phyloP scores from a whole-genome alignment of 1,284 basidiomycete genomes.

The Malassezia brasiliensis region DNA sequence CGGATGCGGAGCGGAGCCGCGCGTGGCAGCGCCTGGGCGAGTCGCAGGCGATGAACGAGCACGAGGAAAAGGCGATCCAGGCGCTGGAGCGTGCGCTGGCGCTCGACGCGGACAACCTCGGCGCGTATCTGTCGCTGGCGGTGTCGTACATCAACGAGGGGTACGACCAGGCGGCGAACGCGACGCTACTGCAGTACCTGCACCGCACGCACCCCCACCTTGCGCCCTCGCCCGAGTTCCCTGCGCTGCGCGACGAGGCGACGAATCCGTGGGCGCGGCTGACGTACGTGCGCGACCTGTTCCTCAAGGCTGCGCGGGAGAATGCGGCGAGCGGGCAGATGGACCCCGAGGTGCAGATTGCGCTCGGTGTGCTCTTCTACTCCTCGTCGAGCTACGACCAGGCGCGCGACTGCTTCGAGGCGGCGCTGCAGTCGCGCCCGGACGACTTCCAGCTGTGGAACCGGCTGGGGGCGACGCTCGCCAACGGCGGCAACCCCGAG shows the following conservation, averaged over 20 bases:
- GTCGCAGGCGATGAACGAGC: conserved; percentile 89
- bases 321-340: conserved; percentile 55
- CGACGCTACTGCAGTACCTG: conserved; percentile 80
- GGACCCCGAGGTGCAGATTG: conserved; percentile 88
- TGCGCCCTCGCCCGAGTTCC: conserved; percentile 56
- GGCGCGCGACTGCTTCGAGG: conserved; percentile 81
- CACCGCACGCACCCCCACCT: conserved; percentile 61
- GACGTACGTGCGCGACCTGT: conserved; percentile 69
- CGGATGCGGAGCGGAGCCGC: conserved; percentile 57
- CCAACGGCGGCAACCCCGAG: conserved; percentile 84
- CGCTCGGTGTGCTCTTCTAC: conserved; percentile 86
- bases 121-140: conserved; percentile 56
- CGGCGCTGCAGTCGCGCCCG: conserved; percentile 68
- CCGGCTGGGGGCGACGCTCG: conserved; percentile 82
- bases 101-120: conserved; percentile 66
- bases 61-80: conserved; percentile 54
- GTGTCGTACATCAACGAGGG: conserved; percentile 96
- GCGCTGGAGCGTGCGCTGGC: conserved; percentile 54
- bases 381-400: conserved; percentile 67
- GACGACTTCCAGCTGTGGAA: conserved; percentile 96
- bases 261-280: conserved; percentile 74
- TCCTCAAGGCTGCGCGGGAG: conserved; percentile 69
- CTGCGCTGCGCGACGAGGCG: conserved; percentile 42
- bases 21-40: conserved; percentile 90
- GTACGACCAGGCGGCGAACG: conserved; percentile 75